Conservation (phyloP, 495 filamentous ascomycete genomes). For the Trichoderma parareesei region DNA sequence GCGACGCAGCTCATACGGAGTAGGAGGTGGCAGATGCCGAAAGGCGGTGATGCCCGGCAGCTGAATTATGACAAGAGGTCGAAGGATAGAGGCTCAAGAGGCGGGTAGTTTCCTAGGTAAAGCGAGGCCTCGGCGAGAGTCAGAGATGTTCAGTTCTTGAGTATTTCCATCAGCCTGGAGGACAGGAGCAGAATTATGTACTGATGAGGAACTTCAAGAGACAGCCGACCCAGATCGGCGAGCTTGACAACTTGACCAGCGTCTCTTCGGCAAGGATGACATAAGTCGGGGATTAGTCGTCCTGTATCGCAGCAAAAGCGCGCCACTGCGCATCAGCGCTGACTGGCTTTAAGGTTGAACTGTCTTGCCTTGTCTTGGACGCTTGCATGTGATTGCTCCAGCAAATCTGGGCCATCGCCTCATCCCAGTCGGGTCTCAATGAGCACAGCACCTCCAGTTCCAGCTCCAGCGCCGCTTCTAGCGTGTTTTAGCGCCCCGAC, state of each 20-base stretch:
- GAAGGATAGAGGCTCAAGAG: neutral
- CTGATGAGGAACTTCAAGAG: neutral
- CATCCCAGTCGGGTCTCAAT: too few relatives aligned
- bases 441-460: too few relatives aligned
- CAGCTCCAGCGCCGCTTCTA: too few relatives aligned
- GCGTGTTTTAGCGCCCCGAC: too few relatives aligned
- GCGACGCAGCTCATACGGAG: neutral
- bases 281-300: neutral
- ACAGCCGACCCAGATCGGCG: too few relatives aligned
- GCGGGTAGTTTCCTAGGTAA: neutral
- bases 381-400: neutral
- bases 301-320: neutral
- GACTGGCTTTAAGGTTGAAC: too few relatives aligned
- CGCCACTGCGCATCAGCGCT: neutral
- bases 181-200: neutral
- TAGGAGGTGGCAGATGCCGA: neutral
- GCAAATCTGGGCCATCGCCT: neutral
- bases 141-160: neutral
- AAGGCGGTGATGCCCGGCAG: neutral
- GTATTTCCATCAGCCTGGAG: neutral
- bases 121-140: neutral
- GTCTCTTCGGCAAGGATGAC: constrained; percentile 2
- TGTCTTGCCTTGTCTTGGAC: too few relatives aligned
- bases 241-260: neutral
- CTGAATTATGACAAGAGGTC: neutral